Percentiles rank a stretch among this genome's conserved stretches.
These are phyloP conservation scores for Chalciporus piperatus DNA, from an alignment of 768 basidiomycete genomes.

Conservation along the genomic window DNA sequence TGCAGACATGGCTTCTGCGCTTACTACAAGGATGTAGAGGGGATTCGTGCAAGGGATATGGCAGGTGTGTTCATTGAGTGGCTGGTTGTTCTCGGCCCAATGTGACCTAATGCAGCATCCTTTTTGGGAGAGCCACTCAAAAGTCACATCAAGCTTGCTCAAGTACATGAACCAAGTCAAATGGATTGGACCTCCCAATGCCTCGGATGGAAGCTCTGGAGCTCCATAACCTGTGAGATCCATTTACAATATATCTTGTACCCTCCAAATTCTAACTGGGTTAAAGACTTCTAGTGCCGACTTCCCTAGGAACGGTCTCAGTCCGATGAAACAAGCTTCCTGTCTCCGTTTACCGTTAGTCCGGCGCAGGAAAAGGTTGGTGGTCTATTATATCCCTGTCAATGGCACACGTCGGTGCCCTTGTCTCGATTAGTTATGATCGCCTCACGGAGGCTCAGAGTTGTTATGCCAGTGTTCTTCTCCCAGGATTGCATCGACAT, in stretches of 20 bases:
- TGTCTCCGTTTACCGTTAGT: too few relatives aligned
- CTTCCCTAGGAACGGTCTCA: too few relatives aligned
- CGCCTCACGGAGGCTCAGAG: too few relatives aligned
- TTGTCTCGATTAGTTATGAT: conserved; percentile 8
- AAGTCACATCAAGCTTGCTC: background rate
- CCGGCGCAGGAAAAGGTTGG: too few relatives aligned
- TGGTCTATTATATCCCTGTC: too few relatives aligned
- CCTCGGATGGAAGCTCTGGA: too few relatives aligned
- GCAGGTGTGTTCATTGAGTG: conserved; percentile 6
- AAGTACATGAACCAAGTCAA: background rate
- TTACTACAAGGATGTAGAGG: background rate
- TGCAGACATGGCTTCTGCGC: conserved; percentile 21
- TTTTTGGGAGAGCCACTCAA: conserved; percentile 11
- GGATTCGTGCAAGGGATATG: background rate
- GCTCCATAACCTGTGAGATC: background rate
- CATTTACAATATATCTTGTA: background rate
- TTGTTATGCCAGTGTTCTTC: too few relatives aligned
- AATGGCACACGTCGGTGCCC: too few relatives aligned
- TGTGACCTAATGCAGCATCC: conserved; percentile 13
- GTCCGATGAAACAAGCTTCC: too few relatives aligned
- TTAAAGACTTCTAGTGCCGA: too few relatives aligned
- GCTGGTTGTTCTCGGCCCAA: background rate
- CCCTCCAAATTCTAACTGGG: background rate
- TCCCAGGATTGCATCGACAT: too few relatives aligned
- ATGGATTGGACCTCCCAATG: background rate